These are phyloP conservation scores for Thalassiosira sp. DNA, from an alignment of 352 stramenopile species.

Conservation along the genomic window DNA sequence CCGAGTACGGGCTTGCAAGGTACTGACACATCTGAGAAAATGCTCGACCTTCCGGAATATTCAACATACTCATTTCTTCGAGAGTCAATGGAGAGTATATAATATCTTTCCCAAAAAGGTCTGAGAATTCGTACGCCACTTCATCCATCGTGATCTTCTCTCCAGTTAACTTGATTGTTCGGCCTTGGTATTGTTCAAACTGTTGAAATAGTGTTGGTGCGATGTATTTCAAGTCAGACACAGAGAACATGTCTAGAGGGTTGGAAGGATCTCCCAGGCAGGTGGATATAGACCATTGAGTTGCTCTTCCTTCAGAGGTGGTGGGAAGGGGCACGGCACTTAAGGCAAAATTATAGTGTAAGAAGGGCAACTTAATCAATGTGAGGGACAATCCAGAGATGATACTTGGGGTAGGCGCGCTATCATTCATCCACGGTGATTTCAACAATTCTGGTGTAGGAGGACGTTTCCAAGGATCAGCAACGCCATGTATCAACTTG, in stretches of 20 bases:
- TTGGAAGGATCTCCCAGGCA: constrained; percentile 52
- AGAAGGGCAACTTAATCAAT: constrained; percentile 58
- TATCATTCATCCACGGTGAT: constrained; percentile 9
- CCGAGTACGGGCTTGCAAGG: constrained; percentile 28
- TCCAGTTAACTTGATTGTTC: constrained; percentile 44
- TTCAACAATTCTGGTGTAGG: neutral
- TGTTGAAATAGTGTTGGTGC: constrained; percentile 49
- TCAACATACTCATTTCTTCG: constrained; percentile 52
- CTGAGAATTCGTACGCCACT: constrained; percentile 52
- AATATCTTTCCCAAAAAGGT: constrained; percentile 74
- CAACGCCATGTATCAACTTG: constrained; percentile 32
- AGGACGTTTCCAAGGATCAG: constrained; percentile 18
- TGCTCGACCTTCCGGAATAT: constrained; percentile 40
- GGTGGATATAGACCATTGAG: constrained; percentile 61
- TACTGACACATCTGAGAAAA: constrained; percentile 75
- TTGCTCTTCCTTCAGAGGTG: constrained; percentile 14
- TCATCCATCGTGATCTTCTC: constrained; percentile 65
- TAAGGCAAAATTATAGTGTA: constrained; percentile 64
- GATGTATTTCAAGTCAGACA: constrained; percentile 53
- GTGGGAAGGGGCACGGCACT: constrained; percentile 57
- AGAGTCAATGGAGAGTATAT: constrained; percentile 68
- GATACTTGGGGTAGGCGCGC: constrained; percentile 17
- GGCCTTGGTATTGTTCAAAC: constrained; percentile 33
- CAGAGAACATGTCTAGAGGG: constrained; percentile 62
- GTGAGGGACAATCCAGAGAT: constrained; percentile 50